Base-by-base conservation (phyloP, 2,329 filamentous ascomycete species). In the Keithomyces neogunnii region DNA sequence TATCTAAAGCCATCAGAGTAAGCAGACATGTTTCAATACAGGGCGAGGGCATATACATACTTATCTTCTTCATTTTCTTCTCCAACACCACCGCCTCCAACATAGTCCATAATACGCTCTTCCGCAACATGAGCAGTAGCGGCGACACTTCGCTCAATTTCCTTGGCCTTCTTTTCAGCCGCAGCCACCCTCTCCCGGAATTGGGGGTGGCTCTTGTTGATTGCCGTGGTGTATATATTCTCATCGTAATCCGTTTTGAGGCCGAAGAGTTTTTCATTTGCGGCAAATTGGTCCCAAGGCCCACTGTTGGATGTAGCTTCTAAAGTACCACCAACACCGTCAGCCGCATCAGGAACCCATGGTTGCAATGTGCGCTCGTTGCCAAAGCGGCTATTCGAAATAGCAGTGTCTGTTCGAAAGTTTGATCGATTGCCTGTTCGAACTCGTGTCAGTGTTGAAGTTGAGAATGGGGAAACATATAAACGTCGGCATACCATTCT, bases 221-320 rank as follows among this genome's bases (percentile, higher is more conserved):
- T 95, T 40, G 81, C 73, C 8, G 93, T 99, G 1, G 93, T 99
- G 71, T 99, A 99, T 43, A 93, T 82, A 60, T 88, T 90, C 69
- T 97, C 93, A 63, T 97, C 84, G 65, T 97, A 99, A 61, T 90
- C 89, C 49, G 87, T 93, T 68, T 83, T 89, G 39, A 95, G 72
- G 36, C 93, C 93, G 63, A 96, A 97, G 32, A 89, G 81, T 51
- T 83, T 79, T 69, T 95, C 88, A 63, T 97, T 97, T 56, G 81
- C 85, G 52, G 88, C 87, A 63, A 99, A 99, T 67, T 99, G 93
- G 66, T 99, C 92, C 93, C 93, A 99, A 8, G 71, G 73, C 5
- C 71, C 73, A 13, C 69, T 62, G 49, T 65, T 68, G n/a, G 65
- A 60, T 2, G 75, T 60, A 48, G 73, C 81, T 61, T 93, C 89